These are phyloP conservation scores for Pistacia atlantica DNA, from an alignment of 345 rosid species.

Conservation along the genomic window DNA sequence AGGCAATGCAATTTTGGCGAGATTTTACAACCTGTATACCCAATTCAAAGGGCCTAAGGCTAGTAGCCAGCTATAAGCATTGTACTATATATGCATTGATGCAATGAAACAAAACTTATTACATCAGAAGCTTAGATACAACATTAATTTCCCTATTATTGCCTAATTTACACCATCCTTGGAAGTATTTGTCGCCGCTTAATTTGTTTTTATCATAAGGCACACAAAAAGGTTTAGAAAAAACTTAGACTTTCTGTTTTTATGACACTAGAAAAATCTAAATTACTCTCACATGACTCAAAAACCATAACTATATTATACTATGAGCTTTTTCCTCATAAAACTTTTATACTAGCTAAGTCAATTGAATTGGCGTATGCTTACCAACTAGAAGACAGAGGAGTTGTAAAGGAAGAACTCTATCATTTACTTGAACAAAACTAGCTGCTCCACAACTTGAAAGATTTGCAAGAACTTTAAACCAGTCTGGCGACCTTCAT, in stretches of 20 bases:
- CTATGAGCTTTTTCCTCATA: no score
- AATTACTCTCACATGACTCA: no score
- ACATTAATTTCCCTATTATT: neutral
- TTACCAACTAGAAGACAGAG: constrained; percentile 3
- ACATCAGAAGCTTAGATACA: neutral
- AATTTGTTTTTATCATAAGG: neutral
- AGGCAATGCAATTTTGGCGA: constrained; percentile 6
- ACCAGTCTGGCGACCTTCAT: neutral
- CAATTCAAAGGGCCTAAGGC: constrained; percentile 19
- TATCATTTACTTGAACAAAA: neutral
- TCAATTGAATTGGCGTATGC: neutral
- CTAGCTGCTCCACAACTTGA: neutral
- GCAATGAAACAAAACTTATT: neutral
- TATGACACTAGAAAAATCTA: no score
- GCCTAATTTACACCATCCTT: neutral
- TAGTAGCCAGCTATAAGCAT: neutral
- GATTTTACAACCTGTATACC: constrained; percentile 16
- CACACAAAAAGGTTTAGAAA: neutral
- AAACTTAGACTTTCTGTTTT: no score
- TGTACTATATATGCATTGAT: neutral
- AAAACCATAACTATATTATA: no score
- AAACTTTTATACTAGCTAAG: neutral
- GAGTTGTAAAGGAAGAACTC: neutral
- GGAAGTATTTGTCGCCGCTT: neutral
- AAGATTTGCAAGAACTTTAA: neutral